Base-by-base conservation (phyloP, 2,329 filamentous ascomycete species). In the Diaporthe ampelina region DNA sequence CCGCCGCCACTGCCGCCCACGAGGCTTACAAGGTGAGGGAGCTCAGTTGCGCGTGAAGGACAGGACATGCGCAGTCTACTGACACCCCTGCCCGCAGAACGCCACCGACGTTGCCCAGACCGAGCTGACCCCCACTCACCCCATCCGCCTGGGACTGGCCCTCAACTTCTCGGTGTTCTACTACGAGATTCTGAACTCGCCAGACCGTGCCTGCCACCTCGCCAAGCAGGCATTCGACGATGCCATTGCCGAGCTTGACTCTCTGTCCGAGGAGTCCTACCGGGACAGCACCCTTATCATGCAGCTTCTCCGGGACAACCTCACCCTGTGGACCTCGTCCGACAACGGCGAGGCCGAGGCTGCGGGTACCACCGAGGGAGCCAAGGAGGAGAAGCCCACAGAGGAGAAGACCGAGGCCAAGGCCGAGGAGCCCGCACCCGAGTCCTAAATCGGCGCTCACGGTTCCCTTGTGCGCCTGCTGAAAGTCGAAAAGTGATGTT, bases 131-230 rank as follows among this genome's bases (percentile, higher is more conserved):
- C 96, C 96, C 77, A 98, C 97, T 76, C 96, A 98, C 91, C 96
- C 96, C 81, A 98, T 98, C 89, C 95, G 96, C 82, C 94, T 98
- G 79, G 96, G 96, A 86, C 93, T 98, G 82, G 96, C 96, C 80
- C 92, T 98, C 81, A 98, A 98, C 93, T 98, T 98, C 92, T 98
- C 95, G 78, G 96, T 98, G 82, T 98, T 98, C 91, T 98, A 98
- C 92, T 98, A 98, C 87, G 97, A 98, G 91, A 98, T 98, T 85
- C 90, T 98, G 84, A 98, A 98, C 93, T 97, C 95, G 48, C 96
- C 95, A 82, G 95, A 98, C 87, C 95, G 94, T 84, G 96, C 96
- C 83, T 98, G 96, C 92, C 96, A 98, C 85, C 92, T 98, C 79
- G 96, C 96, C 87, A 98, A 98, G 92, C 96, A 98, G 90, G 96